Evolutionary conservation across 192 early-diverging fungal genomes (phyloP), one percentile per base, ranked within the genome.

Genomic region (Coemansia sp.): DNA sequence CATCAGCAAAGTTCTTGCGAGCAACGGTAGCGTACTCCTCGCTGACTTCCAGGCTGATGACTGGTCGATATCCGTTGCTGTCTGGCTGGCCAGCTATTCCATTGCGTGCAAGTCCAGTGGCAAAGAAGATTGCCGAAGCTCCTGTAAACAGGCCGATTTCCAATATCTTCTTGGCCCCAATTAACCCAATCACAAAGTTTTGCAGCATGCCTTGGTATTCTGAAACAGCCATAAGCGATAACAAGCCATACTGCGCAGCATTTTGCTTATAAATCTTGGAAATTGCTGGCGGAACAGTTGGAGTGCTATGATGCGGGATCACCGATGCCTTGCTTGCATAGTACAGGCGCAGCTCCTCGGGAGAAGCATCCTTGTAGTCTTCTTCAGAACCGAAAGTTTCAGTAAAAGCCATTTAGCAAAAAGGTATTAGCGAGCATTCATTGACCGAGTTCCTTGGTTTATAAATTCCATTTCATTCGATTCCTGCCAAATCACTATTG

Each of bases 61-160:
- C 40, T 0, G 52, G 71, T 46, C 59, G 61, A 12, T 56, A 55
- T 0, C 59, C 59, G 10, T 42, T 26, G 13, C 46, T 40, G 36
- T 63, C 55, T 3, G 53, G 47, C 5, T 48, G 50, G 6, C 30
- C 30, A 15, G 59, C 45, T 15, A 68, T 59, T 3, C 73, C 62
- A 40, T 77, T 72, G 45, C 63, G 62, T 59, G 69, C 63, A 56
- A 88, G 70, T 3, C 78, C 87, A 37, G 82, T 81, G n/a, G 88
- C 87, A 68, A 91, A 84, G 45, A 79, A 84, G 14, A 87, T 72
- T 2, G 86, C 70, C 6, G 82, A 83, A 21, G 68, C 79, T 2
- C 89, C 89, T 19, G 83, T 86, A 48, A 87, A 88, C 6, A 75
- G 76, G 0, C 88, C 89, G 39, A 91, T 74, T 35, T 91, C 88